Evolutionary conservation across 1,284 basidiomycete species (phyloP).

Genomic region (Cutaneotrichosporon arboriforme): DNA sequence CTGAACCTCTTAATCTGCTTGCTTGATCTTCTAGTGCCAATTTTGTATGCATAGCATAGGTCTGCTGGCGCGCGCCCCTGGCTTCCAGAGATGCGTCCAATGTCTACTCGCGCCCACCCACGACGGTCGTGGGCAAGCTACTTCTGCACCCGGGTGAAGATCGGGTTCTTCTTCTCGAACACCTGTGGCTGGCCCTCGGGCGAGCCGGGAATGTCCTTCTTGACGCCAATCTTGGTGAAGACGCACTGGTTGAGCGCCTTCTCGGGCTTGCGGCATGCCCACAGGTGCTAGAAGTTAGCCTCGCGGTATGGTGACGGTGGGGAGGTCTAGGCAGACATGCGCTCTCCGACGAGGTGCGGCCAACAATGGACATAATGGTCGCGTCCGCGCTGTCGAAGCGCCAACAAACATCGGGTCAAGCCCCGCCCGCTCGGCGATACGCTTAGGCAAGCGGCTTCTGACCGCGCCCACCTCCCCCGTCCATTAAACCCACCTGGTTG

Average conservation of each 20-base stretch:
- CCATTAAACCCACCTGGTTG: conserved; percentile 75
- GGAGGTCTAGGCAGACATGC: too few relatives aligned
- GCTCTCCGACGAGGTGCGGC: too few relatives aligned
- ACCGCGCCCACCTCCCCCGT: too few relatives aligned
- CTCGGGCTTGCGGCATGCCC: conserved; percentile 85
- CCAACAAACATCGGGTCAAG: too few relatives aligned
- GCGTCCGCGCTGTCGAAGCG: too few relatives aligned
- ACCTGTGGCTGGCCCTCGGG: conserved; percentile 78
- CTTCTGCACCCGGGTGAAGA: conserved; percentile 72
- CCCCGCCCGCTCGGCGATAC: too few relatives aligned
- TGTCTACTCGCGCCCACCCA: not conserved
- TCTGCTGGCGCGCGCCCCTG: not conserved
- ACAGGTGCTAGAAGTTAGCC: too few relatives aligned
- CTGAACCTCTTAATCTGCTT: too few relatives aligned
- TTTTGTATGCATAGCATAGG: conserved; percentile 1
- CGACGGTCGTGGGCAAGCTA: conserved; percentile 42
- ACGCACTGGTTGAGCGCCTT: conserved; percentile 88
- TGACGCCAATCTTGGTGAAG: conserved; percentile 89
- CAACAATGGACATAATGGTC: too few relatives aligned
- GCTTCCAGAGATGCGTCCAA: not conserved
- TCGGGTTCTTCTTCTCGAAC: conserved; percentile 81
- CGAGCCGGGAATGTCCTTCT: conserved; percentile 87
- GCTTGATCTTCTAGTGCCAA: conserved; percentile 3
- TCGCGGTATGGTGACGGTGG: too few relatives aligned
- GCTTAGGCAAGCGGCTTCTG: too few relatives aligned